A percentile compares a stretch with the other conserved stretches of the same genome.
phyloP scores from a whole-genome alignment of 768 basidiomycete species.

The Aureoboletus auriporus region DNA sequence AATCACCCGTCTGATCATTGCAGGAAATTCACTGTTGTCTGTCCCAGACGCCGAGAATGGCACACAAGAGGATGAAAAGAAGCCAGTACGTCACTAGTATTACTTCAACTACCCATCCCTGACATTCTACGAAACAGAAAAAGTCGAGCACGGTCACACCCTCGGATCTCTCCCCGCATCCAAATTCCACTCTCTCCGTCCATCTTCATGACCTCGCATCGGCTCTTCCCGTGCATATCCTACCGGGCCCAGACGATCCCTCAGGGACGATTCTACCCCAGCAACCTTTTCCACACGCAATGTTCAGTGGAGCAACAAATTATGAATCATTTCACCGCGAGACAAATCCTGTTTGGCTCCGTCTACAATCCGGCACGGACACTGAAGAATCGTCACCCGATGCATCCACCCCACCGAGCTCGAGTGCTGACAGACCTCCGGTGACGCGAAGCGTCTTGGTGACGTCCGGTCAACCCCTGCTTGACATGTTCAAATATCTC shows the following conservation, averaged over 20 bases:
- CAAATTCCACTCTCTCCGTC: slow-evolving; percentile 62
- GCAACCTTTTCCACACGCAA: slow-evolving; percentile 86
- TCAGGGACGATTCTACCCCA: slow-evolving; percentile 89
- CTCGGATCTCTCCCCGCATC: slow-evolving; percentile 65
- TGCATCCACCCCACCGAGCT: neutral
- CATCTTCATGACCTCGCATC: slow-evolving; percentile 73
- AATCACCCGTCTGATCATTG: slow-evolving; percentile 83
- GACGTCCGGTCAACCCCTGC: slow-evolving; percentile 90
- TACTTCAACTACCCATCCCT: slow-evolving; percentile 1
- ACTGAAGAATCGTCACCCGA: slow-evolving; percentile 18
- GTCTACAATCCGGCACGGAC: slow-evolving; percentile 47
- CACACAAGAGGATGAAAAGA: slow-evolving; percentile 45
- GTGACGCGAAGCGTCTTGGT: slow-evolving; percentile 62
- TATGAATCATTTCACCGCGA: slow-evolving; percentile 68
- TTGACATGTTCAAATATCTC: slow-evolving; percentile 95
- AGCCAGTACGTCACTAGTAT: slow-evolving; percentile 43
- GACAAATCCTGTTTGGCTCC: slow-evolving; percentile 89
- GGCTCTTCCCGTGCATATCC: slow-evolving; percentile 78
- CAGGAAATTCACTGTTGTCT: slow-evolving; percentile 81
- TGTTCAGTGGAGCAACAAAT: slow-evolving; percentile 66
- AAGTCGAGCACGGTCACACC: slow-evolving; percentile 56
- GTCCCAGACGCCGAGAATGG: slow-evolving; percentile 32
- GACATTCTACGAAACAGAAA: slow-evolving; percentile 41
- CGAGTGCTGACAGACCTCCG: slow-evolving; percentile 11
- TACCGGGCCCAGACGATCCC: slow-evolving; percentile 88